Conservation (phyloP, 2,329 filamentous ascomycete genomes). For the Alternaria rosae region DNA sequence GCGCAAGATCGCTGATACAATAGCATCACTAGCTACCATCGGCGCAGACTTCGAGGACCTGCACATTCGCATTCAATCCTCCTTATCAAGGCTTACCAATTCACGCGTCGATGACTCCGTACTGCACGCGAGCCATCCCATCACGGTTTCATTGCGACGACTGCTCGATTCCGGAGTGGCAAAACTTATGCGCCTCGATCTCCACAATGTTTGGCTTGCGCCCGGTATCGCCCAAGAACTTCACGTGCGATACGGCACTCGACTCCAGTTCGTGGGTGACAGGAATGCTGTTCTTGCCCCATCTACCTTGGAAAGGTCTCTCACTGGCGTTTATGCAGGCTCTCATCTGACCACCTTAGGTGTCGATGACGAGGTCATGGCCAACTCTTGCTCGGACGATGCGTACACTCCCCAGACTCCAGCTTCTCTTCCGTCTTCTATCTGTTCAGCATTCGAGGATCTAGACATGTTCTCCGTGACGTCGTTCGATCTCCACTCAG, state of each 20-base stretch:
- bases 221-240: conserved; percentile 16
- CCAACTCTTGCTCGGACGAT: not conserved
- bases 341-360: conserved; percentile 16
- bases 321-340: conserved; percentile 12
- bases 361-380: conserved; percentile 11
- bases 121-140: conserved; percentile 19
- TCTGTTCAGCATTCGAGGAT: conserved; percentile 17
- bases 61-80: conserved; percentile 14
- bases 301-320: not conserved
- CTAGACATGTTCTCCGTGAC: conserved; percentile 23
- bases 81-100: conserved; percentile 21
- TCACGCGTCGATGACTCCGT: conserved; percentile 26
- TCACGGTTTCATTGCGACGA: conserved; percentile 17
- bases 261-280: conserved; percentile 9
- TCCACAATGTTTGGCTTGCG: conserved; percentile 23
- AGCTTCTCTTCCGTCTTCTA: conserved; percentile 13
- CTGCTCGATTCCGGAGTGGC: conserved; percentile 17
- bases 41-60: conserved; percentile 22
- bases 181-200: conserved; percentile 11
- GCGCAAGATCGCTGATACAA: conserved; percentile 13
- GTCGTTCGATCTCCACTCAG: conserved; percentile 8
- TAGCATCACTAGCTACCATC: conserved; percentile 17
- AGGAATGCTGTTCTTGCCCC: not conserved
- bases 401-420: not conserved
- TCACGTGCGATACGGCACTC: conserved; percentile 5